Conservation (phyloP, 2,329 filamentous ascomycete genomes). For the Magnaporthiopsis poae region DNA sequence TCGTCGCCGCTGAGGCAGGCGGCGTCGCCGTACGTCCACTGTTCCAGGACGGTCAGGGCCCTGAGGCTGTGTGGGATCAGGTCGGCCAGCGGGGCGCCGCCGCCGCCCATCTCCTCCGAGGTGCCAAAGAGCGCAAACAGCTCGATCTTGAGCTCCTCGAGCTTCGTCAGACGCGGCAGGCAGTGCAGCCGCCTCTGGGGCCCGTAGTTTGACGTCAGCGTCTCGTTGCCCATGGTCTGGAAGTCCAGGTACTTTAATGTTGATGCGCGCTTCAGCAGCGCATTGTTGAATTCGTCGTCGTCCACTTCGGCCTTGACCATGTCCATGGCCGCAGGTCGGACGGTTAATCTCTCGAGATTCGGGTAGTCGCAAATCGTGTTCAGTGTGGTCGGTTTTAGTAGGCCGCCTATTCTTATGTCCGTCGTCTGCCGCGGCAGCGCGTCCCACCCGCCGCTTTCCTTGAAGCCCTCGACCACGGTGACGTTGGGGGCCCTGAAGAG, state of each 20-base stretch:
- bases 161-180: slow-evolving; percentile 1
- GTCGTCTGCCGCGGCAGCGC: not conserved
- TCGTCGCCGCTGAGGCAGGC: not conserved
- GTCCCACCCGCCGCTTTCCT: slow-evolving; percentile 7
- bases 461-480: slow-evolving; percentile 5
- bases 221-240: slow-evolving; percentile 7
- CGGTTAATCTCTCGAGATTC: slow-evolving; percentile 18
- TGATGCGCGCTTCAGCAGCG: slow-evolving; percentile 4
- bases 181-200: slow-evolving; percentile 4
- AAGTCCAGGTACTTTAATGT: slow-evolving; percentile 6
- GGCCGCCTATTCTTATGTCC: not conserved
- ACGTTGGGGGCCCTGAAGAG: slow-evolving; percentile 7
- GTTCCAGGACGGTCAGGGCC: slow-evolving; percentile 2
- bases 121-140: slow-evolving; percentile 4
- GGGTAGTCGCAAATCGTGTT: slow-evolving; percentile 7
- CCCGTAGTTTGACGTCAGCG: slow-evolving; percentile 4
- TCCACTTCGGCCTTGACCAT: slow-evolving; percentile 28
- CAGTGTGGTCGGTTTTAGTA: slow-evolving; percentile 3
- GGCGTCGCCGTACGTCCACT: slow-evolving; percentile 6
- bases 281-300: slow-evolving; percentile 5
- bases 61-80: not conserved
- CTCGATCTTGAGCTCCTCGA: slow-evolving; percentile 5
- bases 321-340: slow-evolving; percentile 41
- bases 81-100: slow-evolving; percentile 3
- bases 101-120: slow-evolving; percentile 2